Conservation (phyloP, 2,329 filamentous ascomycete genomes). For the Colletotrichum cereale region DNA sequence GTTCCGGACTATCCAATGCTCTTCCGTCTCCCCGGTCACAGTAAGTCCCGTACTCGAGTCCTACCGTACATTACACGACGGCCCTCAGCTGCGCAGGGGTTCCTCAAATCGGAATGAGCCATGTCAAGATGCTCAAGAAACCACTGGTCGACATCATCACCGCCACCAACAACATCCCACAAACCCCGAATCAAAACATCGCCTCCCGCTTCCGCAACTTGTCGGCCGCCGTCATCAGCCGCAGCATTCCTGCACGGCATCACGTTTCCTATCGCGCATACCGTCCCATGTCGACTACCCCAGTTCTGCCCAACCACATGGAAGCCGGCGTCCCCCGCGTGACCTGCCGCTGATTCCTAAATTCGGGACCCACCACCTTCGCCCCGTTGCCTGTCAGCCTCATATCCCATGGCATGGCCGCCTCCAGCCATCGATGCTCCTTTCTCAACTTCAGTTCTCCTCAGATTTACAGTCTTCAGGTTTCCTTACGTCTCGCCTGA, state of each 20-base stretch:
- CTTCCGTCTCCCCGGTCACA: background rate
- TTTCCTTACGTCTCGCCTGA: background rate
- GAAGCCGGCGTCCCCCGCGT: slow-evolving; percentile 18
- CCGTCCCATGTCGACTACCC: slow-evolving; percentile 40
- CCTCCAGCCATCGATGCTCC: slow-evolving; percentile 11
- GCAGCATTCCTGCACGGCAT: slow-evolving; percentile 9
- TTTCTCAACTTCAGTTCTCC: slow-evolving; percentile 17
- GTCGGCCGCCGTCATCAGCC: too few species aligned
- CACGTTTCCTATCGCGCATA: slow-evolving; percentile 40
- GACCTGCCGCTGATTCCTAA: slow-evolving; percentile 38
- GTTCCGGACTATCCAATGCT: background rate
- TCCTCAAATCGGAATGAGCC: slow-evolving; percentile 1
- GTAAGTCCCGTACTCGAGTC: background rate
- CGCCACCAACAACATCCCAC: background rate
- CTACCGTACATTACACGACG: background rate
- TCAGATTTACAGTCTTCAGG: background rate
- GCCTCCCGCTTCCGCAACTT: background rate
- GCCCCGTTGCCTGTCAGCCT: slow-evolving; percentile 23
- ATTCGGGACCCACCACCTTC: slow-evolving; percentile 27
- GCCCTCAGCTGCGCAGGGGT: background rate
- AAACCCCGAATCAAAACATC: background rate
- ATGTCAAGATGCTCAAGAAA: background rate
- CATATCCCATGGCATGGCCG: slow-evolving; percentile 14
- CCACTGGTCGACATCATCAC: background rate
- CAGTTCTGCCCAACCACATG: slow-evolving; percentile 13